Conservation (phyloP, 768 basidiomycete genomes). For the Mycena sanguinolenta region DNA sequence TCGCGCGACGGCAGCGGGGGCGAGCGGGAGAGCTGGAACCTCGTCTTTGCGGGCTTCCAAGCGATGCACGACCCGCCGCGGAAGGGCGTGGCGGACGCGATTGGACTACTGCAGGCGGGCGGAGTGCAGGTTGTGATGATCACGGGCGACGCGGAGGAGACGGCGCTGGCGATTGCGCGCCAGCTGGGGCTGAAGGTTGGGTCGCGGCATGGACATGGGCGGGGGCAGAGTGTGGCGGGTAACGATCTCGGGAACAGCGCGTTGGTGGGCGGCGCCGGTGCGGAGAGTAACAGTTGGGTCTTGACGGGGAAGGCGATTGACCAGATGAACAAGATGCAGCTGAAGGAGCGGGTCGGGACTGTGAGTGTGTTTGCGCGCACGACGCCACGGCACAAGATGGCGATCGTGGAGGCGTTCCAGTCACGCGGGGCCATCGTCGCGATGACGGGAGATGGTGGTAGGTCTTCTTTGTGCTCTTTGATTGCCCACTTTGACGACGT, state of each 20-base stretch:
- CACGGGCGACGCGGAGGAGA: slow-evolving; percentile 94
- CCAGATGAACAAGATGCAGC: slow-evolving; percentile 81
- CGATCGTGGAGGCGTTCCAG: slow-evolving; percentile 95
- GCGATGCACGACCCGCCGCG: slow-evolving; percentile 97
- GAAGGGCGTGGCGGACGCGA: slow-evolving; percentile 92
- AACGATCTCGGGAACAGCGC: slow-evolving; percentile 43
- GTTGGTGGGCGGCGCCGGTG: slow-evolving; percentile 15
- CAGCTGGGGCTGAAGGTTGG: slow-evolving; percentile 86
- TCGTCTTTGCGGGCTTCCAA: slow-evolving; percentile 93
- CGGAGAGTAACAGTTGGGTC: slow-evolving; percentile 53
- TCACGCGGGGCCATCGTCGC: slow-evolving; percentile 90
- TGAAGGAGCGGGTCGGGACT: slow-evolving; percentile 84
- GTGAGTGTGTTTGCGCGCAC: slow-evolving; percentile 95
- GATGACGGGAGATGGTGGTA: slow-evolving; percentile 98
- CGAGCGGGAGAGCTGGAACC: slow-evolving; percentile 56
- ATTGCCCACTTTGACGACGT: background rate
- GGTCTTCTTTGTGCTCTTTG: slow-evolving; percentile 41
- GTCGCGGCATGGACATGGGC: slow-evolving; percentile 59
- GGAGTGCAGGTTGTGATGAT: slow-evolving; percentile 99
- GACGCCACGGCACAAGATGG: slow-evolving; percentile 98
- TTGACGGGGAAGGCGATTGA: slow-evolving; percentile 90
- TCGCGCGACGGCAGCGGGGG: slow-evolving; percentile 8
- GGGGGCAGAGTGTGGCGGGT: slow-evolving; percentile 55
- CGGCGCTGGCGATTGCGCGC: slow-evolving; percentile 89
- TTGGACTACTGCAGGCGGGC: slow-evolving; percentile 82